Percentiles rank a stretch among this genome's conserved stretches.
These are phyloP conservation scores for Irpex sp. DNA, from an alignment of 1,284 basidiomycete genomes.

Conservation along the genomic window DNA sequence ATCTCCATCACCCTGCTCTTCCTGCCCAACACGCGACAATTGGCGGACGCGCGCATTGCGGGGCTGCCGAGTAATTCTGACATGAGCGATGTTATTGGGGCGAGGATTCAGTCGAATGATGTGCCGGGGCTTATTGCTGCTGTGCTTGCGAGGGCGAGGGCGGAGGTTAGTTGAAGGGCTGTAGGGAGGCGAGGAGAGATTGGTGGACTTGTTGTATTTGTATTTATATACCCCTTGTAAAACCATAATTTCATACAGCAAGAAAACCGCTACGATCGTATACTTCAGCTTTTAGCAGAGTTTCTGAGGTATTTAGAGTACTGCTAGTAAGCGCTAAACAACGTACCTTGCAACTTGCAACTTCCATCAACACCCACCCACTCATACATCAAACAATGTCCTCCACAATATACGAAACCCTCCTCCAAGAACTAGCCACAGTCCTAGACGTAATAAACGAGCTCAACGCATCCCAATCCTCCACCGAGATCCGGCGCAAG, in stretches of 20 bases:
- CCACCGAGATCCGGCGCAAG: slow-evolving; percentile 50
- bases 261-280: neutral
- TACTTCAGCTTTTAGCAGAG: too few relatives aligned
- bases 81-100: slow-evolving; percentile 56
- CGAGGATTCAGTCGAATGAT: slow-evolving; percentile 66
- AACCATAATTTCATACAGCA: neutral
- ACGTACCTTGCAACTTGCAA: neutral
- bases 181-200: neutral
- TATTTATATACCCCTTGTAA: neutral
- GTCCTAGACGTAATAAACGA: slow-evolving; percentile 4
- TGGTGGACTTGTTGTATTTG: neutral
- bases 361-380: neutral
- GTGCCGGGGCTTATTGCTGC: slow-evolving; percentile 68
- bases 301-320: too few relatives aligned
- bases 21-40: slow-evolving; percentile 59
- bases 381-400: neutral
- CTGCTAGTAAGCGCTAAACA: too few relatives aligned
- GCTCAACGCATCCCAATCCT: slow-evolving; percentile 23
- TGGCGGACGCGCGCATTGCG: slow-evolving; percentile 54
- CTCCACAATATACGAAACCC: neutral
- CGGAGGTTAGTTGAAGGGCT: slow-evolving; percentile 11
- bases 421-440: neutral
- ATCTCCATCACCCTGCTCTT: slow-evolving; percentile 60
- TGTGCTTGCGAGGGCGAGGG: slow-evolving; percentile 47
- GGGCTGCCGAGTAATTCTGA: slow-evolving; percentile 45